Evolutionary conservation across 768 basidiomycete genomes (phyloP).

Genomic region (Sporobolomyces phaffii): DNA sequence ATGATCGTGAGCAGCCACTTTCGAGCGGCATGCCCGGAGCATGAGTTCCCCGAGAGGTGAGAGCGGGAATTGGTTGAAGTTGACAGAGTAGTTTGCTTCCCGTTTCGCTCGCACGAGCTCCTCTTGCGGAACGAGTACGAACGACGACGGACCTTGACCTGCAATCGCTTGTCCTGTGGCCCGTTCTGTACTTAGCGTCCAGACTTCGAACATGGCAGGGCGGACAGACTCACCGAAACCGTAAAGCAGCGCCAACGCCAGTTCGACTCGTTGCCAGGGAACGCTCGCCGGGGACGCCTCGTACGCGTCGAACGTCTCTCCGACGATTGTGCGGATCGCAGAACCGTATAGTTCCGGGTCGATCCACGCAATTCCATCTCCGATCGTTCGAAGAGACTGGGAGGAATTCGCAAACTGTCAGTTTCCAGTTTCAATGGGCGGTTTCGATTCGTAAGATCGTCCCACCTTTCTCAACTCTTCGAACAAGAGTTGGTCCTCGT

Average conservation of each 20-base stretch:
- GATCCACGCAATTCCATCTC: constrained; percentile 78
- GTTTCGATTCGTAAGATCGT: not conserved
- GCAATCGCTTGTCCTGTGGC: constrained; percentile 35
- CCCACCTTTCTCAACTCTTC: constrained; percentile 75
- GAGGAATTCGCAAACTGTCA: not conserved
- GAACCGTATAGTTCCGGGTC: constrained; percentile 78
- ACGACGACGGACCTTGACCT: constrained; percentile 74
- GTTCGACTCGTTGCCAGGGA: constrained; percentile 87
- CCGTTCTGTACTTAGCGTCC: no score
- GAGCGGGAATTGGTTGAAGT: constrained; percentile 53
- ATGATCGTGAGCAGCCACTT: constrained; percentile 64
- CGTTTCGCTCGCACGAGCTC: constrained; percentile 50
- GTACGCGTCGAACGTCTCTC: constrained; percentile 68
- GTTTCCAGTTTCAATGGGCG: not conserved
- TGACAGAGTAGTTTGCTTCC: constrained; percentile 34
- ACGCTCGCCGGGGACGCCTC: constrained; percentile 54
- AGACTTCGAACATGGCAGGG: no score
- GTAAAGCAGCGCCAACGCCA: constrained; percentile 85
- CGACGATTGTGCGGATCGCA: constrained; percentile 64
- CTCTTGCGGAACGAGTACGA: constrained; percentile 66
- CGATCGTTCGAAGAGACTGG: constrained; percentile 75
- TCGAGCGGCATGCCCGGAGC: constrained; percentile 71
- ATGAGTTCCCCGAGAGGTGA: constrained; percentile 88
- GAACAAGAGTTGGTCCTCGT: constrained; percentile 83
- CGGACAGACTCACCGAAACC: constrained; percentile 93